Percentiles rank a stretch among this genome's conserved stretches.
Conservation (phyloP, 2,329 filamentous ascomycete genomes). For the Scedosporium dehoogii region DNA sequence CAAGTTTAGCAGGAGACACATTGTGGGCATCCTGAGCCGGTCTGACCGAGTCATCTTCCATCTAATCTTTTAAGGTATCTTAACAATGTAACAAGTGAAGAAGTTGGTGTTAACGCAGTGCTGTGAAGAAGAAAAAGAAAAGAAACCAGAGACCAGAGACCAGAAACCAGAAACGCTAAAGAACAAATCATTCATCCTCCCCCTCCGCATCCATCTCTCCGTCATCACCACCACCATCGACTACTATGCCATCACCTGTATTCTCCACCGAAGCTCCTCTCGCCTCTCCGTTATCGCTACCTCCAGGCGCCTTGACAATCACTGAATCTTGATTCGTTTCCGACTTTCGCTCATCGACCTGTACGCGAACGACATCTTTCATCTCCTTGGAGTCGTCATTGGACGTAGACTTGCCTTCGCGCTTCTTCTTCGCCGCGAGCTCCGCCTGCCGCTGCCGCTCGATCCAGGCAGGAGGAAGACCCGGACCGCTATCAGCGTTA, state of each 20-base stretch:
- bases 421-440: neutral
- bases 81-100: neutral
- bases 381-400: slow-evolving; percentile 2
- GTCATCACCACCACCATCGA: neutral
- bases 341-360: slow-evolving; percentile 7
- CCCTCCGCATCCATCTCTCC: slow-evolving; percentile 1
- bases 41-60: neutral
- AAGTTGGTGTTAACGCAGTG: neutral
- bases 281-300: neutral
- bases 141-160: neutral
- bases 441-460: neutral
- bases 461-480: slow-evolving; percentile 48
- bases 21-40: neutral
- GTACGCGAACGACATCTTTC: slow-evolving; percentile 11
- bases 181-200: neutral
- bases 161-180: neutral
- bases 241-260: neutral
- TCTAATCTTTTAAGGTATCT: neutral
- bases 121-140: neutral
- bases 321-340: neutral
- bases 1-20: neutral
- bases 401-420: slow-evolving; percentile 7
- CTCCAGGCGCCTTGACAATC: neutral
- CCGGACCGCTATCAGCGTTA: slow-evolving; percentile 55
- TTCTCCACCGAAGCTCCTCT: neutral